These are phyloP conservation scores for Leccinum rimulosum DNA, from an alignment of 768 basidiomycete species.

Conservation along the genomic window DNA sequence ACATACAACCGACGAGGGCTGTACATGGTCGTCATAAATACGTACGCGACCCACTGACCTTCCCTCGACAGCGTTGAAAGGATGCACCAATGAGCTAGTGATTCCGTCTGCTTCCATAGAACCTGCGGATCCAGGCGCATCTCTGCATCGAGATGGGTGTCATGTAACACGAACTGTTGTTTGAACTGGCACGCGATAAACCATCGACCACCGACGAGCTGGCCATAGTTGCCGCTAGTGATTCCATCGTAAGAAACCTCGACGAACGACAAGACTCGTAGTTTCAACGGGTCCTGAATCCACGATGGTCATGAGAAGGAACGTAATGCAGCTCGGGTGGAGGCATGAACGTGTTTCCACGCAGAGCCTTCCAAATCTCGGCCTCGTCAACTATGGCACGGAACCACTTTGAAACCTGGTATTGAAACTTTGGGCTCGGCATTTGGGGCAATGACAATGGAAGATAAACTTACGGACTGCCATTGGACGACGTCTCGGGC, in stretches of 20 bases:
- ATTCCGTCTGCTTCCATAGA: neutral
- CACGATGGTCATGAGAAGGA: neutral
- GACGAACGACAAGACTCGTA: neutral
- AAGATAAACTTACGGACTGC: neutral
- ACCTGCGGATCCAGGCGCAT: neutral
- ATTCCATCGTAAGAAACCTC: neutral
- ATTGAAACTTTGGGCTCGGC: neutral
- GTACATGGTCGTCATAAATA: neutral
- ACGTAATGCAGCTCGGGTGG: neutral
- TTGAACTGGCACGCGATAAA: neutral
- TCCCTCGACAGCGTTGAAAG: neutral
- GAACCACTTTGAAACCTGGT: constrained; percentile 4
- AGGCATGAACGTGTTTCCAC: neutral
- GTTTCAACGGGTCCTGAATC: neutral
- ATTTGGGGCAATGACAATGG: neutral
- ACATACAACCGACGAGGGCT: too few relatives aligned
- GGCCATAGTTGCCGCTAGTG: too few relatives aligned
- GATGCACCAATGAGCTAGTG: neutral
- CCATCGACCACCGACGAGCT: constrained; percentile 5
- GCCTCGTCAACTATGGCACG: neutral
- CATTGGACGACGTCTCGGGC: neutral
- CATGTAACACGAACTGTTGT: constrained; percentile 1
- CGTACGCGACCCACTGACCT: neutral
- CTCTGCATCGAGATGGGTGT: neutral
- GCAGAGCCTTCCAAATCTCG: neutral